Evolutionary conservation across 305 asterid species (phyloP), one percentile per base, ranked within the genome.

Genomic region (Solanum hybrid): DNA sequence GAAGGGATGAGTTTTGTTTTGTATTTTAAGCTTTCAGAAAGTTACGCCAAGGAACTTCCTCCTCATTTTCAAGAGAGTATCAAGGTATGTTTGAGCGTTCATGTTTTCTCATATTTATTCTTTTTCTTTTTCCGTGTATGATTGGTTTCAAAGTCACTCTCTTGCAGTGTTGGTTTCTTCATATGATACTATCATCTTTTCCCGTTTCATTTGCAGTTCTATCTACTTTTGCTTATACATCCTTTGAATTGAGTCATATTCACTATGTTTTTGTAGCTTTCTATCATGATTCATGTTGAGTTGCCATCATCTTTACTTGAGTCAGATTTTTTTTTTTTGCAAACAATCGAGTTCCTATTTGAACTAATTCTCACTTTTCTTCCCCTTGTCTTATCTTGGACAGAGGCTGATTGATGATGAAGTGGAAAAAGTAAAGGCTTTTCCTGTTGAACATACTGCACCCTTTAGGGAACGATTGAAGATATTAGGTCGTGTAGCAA

Each of bases 401-500:
- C 96, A 98, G 99, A 95, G 91, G 90, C 89, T 98, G 88, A 93
- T 97, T 34, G 98, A 96, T 40, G 96, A 95, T 26, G 99, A 98
- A 86, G 95, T 93, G 38, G 99, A 98, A 90, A 98, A 95, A 90
- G 96, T 95, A 36, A 95, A 93, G 94, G 95, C 98, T 51, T 98
- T 98, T 90, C 98, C 98, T 42, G 87, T 93, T 8, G 99, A 97
- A 72, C 92, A 98, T 13, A 91, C 88, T 40, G 94, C 91, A 31
- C 97, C 97, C n/a, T 97, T 95, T 91, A 90, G 99, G 94, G 99
- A 97, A 93, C 93, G 99, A 91, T 91, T 98, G 90, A 98, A 98
- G 94, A 95, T 98, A 91, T 91, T 97, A 92, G 99, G 99, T 0
- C 99, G 99, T 79, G 95, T 96, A 32, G 98, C 92, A 81, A 98